These are phyloP conservation scores for Aspergillus sp. DNA, from an alignment of 2,329 filamentous ascomycete genomes.

Conservation along the genomic window DNA sequence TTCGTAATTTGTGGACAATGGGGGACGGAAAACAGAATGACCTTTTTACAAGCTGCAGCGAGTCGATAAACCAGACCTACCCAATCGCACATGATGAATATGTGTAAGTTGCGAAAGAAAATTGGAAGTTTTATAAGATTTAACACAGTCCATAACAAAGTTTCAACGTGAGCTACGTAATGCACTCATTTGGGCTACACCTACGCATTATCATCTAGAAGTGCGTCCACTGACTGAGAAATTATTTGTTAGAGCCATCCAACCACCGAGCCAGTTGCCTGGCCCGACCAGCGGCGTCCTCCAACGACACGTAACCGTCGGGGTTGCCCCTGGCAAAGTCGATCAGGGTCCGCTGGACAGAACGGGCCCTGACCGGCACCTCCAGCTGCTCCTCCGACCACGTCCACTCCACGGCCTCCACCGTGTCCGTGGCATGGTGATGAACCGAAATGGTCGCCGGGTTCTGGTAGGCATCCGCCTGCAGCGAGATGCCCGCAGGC, in stretches of 20 bases:
- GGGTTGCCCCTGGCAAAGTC: not conserved
- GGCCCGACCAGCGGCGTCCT: not conserved
- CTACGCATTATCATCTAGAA: too few relatives aligned
- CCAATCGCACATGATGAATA: too few relatives aligned
- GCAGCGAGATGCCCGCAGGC: not conserved
- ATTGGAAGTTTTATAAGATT: too few relatives aligned
- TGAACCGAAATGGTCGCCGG: not conserved
- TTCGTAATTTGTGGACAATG: too few relatives aligned
- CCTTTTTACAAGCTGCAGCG: too few relatives aligned
- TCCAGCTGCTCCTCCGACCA: conserved; percentile 1
- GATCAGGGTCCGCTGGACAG: not conserved
- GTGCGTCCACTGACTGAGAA: too few relatives aligned
- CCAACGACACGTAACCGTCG: conserved; percentile 1
- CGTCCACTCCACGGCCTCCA: not conserved
- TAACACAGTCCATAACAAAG: too few relatives aligned
- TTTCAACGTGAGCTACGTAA: too few relatives aligned
- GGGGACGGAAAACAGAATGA: too few relatives aligned
- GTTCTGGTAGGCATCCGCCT: not conserved
- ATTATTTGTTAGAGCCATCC: not conserved
- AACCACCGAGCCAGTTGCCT: conserved; percentile 3
- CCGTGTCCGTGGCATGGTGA: not conserved
- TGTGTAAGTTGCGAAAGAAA: too few relatives aligned
- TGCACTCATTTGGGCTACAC: too few relatives aligned
- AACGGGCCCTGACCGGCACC: not conserved
- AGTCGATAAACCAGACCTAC: too few relatives aligned